Percentiles rank a stretch among this genome's conserved stretches.
Conservation (phyloP, 1,284 basidiomycete genomes). For the Tilletia walkeri region DNA sequence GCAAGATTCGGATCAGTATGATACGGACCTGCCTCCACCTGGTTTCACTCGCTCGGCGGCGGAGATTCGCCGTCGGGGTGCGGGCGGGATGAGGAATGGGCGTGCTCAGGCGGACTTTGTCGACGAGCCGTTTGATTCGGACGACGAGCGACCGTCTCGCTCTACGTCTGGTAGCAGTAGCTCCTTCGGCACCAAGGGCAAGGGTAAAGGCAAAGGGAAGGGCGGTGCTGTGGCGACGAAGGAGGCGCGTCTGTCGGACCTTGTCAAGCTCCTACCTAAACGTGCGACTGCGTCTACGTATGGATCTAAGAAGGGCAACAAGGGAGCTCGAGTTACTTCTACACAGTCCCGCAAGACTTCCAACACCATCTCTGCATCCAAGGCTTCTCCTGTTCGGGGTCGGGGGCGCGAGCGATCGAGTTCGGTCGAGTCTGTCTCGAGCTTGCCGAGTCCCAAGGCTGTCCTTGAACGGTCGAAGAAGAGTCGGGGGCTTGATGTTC, state of each 20-base stretch:
- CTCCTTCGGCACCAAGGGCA: neutral
- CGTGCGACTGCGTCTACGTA: neutral
- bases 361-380: neutral
- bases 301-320: constrained; percentile 1
- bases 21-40: constrained; percentile 7
- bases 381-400: neutral
- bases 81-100: no score
- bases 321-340: no score
- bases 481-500: neutral
- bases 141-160: neutral
- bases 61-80: neutral
- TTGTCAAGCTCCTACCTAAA: neutral
- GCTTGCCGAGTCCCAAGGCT: neutral
- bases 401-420: neutral
- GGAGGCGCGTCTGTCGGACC: neutral
- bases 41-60: neutral
- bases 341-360: no score
- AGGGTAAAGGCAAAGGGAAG: neutral
- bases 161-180: neutral
- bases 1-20: neutral
- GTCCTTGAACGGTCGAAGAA: no score
- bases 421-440: neutral
- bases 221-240: no score
- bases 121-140: constrained; percentile 6
- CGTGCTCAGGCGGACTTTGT: neutral